Evolutionary conservation across 768 basidiomycete species (phyloP).

Genomic region (Agaricus blazei): DNA sequence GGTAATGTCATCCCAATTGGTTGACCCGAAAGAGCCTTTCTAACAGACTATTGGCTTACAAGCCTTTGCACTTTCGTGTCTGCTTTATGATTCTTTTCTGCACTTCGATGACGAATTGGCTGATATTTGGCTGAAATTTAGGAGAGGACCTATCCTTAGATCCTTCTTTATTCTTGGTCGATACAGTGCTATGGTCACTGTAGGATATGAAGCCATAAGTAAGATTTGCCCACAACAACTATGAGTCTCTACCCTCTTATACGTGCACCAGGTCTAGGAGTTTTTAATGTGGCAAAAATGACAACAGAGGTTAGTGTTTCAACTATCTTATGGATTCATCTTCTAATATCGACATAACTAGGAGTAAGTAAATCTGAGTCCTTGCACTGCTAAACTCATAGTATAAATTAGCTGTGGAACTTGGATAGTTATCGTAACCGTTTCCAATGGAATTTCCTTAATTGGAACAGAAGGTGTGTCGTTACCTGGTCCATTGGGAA

Average conservation of each 20-base stretch:
- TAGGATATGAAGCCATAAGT: not conserved
- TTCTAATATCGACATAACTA: not conserved
- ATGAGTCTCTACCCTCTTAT: not conserved
- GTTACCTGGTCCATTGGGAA: not conserved
- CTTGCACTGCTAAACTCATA: not conserved
- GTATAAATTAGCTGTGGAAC: not conserved
- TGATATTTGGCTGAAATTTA: not conserved
- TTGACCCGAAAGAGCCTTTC: not conserved
- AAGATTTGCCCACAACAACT: not conserved
- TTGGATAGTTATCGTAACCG: not conserved
- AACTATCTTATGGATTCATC: too few species aligned
- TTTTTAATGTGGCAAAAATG: not conserved
- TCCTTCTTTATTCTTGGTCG: not conserved
- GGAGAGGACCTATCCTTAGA: not conserved
- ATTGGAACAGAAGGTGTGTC: constrained; percentile 4
- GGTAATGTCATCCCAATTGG: not conserved
- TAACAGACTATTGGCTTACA: not conserved
- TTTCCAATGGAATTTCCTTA: not conserved
- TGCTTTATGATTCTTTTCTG: not conserved
- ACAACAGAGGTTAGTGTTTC: not conserved
- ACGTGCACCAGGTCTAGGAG: not conserved
- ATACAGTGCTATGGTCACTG: not conserved
- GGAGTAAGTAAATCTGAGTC: not conserved
- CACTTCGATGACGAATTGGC: constrained; percentile 1
- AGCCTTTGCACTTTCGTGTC: not conserved